Conservation (phyloP, 441 rosid species). For the Flueggea neowawraea region DNA sequence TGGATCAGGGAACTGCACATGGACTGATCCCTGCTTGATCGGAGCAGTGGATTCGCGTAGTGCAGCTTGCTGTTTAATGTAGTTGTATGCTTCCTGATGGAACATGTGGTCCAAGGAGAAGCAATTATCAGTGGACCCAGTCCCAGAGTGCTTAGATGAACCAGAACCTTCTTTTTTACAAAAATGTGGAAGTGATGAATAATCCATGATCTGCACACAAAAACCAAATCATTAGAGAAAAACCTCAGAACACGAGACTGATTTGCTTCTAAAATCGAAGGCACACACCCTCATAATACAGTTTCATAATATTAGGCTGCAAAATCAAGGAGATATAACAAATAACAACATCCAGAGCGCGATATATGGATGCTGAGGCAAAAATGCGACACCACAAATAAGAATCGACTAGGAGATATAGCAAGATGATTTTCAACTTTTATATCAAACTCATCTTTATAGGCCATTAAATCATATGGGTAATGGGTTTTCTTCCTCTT, state of each 20-base stretch:
- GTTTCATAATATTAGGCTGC: too few relatives aligned
- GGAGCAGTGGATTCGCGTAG: conserved; percentile 34
- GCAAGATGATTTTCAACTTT: too few relatives aligned
- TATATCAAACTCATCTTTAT: too few relatives aligned
- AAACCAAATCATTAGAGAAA: conserved; percentile 19
- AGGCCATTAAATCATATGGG: too few relatives aligned
- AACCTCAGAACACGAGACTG: conserved; percentile 26
- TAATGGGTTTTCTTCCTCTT: too few relatives aligned
- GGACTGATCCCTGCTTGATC: conserved; percentile 81
- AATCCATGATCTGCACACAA: conserved; percentile 76
- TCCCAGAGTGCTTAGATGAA: conserved; percentile 47
- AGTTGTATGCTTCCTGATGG: conserved; percentile 77
- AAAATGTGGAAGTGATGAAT: conserved; percentile 86
- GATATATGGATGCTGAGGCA: too few relatives aligned
- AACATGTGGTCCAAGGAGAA: conserved; percentile 75
- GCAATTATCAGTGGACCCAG: conserved; percentile 43
- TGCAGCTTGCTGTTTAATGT: conserved; percentile 72
- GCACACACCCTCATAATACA: too few relatives aligned
- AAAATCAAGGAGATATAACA: too few relatives aligned
- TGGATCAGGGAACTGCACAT: conserved; percentile 68
- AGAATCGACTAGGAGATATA: too few relatives aligned
- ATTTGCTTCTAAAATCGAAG: background rate
- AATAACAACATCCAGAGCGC: too few relatives aligned
- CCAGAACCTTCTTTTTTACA: conserved; percentile 77
- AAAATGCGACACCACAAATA: too few relatives aligned